Evolutionary conservation across 495 filamentous ascomycete species (phyloP).

Genomic region (Wilcoxina mikolae): DNA sequence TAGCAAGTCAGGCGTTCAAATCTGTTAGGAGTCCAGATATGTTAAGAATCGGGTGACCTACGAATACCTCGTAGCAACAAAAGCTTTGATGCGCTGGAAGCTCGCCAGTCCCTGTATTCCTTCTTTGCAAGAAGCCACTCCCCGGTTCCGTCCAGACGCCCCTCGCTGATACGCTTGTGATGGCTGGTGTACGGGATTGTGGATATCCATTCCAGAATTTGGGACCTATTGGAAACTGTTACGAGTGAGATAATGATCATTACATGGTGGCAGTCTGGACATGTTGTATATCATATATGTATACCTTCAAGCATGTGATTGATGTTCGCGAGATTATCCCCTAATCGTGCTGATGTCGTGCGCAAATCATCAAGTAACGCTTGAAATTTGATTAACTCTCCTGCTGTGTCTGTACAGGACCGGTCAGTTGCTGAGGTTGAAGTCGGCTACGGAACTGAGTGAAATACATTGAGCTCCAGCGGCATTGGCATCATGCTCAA

Average conservation of each 20-base stretch:
- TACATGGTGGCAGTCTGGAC: neutral
- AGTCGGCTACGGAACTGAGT: neutral
- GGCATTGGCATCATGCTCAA: neutral
- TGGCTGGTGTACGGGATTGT: neutral
- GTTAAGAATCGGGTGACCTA: too few relatives aligned
- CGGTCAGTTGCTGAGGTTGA: neutral
- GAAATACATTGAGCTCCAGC: neutral
- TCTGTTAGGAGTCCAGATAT: too few relatives aligned
- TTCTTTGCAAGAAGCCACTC: neutral
- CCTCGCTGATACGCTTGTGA: neutral
- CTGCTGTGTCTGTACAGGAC: neutral
- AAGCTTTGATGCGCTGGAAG: constrained; percentile 1
- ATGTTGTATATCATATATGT: neutral
- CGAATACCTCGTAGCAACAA: constrained; percentile 9
- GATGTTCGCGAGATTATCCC: neutral
- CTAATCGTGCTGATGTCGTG: neutral
- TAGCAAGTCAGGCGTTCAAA: too few relatives aligned
- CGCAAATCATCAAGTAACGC: neutral
- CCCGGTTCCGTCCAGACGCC: neutral
- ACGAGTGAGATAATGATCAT: neutral
- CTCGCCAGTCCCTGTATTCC: constrained; percentile 7
- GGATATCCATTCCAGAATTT: neutral
- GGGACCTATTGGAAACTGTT: neutral
- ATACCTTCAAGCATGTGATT: neutral
- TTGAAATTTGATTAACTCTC: neutral